phyloP scores from a whole-genome alignment of 306 rosid species.

The Acacia acuminata region DNA sequence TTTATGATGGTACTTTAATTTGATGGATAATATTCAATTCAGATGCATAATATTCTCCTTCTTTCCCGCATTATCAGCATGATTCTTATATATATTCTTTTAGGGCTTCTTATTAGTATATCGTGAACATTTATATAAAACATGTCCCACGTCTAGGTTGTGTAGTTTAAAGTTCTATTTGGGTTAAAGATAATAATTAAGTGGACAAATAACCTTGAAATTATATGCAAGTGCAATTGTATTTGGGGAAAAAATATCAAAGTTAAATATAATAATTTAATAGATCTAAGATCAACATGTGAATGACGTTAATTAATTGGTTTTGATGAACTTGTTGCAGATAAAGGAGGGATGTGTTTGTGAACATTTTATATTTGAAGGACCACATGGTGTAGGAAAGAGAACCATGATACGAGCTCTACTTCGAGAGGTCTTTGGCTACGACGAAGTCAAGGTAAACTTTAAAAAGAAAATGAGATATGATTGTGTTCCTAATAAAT shows the following conservation, averaged over 20 bases:
- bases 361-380: constrained; percentile 78
- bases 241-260: neutral
- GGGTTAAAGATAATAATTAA: too few species aligned
- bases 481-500: neutral
- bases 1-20: too few species aligned
- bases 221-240: neutral
- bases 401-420: constrained; percentile 82
- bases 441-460: constrained; percentile 44
- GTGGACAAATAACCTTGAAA: neutral
- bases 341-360: constrained; percentile 44
- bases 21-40: too few species aligned
- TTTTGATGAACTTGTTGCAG: constrained; percentile 33
- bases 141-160: neutral
- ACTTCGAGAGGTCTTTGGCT: constrained; percentile 73
- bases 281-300: neutral
- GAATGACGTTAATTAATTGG: neutral
- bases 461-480: neutral
- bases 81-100: too few species aligned
- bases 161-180: too few species aligned
- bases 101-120: neutral
- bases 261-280: neutral
- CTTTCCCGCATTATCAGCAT: too few species aligned
- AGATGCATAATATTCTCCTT: too few species aligned
- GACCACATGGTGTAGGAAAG: constrained; percentile 78
- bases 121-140: neutral